Evolutionary conservation across 371 early-diverging fungal species (phyloP), one percentile per base, ranked within the genome.

Genomic region (Haplosporangium sp.): DNA sequence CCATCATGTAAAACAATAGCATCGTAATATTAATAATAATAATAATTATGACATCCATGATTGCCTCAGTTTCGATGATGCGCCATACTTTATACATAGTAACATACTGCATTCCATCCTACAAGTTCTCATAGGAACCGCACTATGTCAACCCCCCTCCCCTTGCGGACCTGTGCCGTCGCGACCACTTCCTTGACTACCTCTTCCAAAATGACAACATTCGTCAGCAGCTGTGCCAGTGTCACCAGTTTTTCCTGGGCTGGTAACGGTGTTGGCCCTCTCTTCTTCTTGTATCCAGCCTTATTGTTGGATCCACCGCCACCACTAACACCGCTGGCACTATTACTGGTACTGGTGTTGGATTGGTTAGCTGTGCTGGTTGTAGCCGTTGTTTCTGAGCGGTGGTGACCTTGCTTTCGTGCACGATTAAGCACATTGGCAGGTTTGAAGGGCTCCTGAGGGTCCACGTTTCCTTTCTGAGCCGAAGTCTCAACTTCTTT

Each of bases 161-260:
- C 91, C 68, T 92, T 85, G 18, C 94, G 89, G 18, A 93, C 92
- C 69, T 94, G 93, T 63, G 96, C 83, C 36, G 92, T 83, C 12
- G 96, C 94, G 6, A 96, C 86, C n/a, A 96, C 79, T 76, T 98
- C 98, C 77, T 96, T 96, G 42, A 94, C 89, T 6, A 90, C 86
- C 83, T 98, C 98, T 69, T 98, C 95, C 57, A 98, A 67, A 41
- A 96, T 93, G 14, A 98, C 90, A 11, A 95, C 93, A 80, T 96
- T 96, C 72, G 94, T 95, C 11, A 93, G 75, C 29, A 93, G 67
- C 76, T 89, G 89, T n/a, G 89, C 86, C 20, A 93, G 64, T 3
- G 83, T 81, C 61, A 86, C 89, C 67, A 83, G 80, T 10, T 83
- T 90, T 57, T 82, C 85, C 71, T 80, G 45, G 2, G 14, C 41